phyloP scores from a whole-genome alignment of 2,329 filamentous ascomycete genomes.

The Hypoxylon sp. region DNA sequence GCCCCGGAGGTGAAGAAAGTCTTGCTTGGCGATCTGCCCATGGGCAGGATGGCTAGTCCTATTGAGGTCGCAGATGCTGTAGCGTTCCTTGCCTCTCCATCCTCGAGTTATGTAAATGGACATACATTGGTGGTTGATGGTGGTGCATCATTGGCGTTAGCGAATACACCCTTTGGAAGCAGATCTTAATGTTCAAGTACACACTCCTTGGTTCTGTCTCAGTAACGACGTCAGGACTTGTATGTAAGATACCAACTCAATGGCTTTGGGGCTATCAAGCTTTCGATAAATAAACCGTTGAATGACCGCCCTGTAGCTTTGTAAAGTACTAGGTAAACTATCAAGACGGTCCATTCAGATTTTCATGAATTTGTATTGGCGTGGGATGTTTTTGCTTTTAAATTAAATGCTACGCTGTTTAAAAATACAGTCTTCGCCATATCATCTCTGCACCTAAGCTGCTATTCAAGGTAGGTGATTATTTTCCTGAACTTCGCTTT shows the following conservation, averaged over 20 bases:
- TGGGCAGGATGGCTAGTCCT: constrained; percentile 34
- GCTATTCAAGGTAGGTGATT: neutral
- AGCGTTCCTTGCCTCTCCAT: constrained; percentile 42
- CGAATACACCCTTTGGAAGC: constrained; percentile 38
- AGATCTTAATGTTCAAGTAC: neutral
- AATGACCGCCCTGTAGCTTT: too few relatives aligned
- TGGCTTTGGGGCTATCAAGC: too few relatives aligned
- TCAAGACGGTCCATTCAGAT: too few relatives aligned
- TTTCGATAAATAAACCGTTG: too few relatives aligned
- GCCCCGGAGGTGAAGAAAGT: constrained; percentile 38
- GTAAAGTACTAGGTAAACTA: too few relatives aligned
- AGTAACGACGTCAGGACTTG: too few relatives aligned
- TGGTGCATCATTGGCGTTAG: constrained; percentile 34
- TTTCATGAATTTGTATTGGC: too few relatives aligned
- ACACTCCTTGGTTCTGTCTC: too few relatives aligned
- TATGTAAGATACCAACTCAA: too few relatives aligned
- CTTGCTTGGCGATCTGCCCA: constrained; percentile 42
- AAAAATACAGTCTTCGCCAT: too few relatives aligned
- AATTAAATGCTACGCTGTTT: too few relatives aligned
- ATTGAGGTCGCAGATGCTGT: constrained; percentile 42
- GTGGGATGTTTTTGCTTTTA: too few relatives aligned
- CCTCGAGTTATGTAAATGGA: constrained; percentile 46
- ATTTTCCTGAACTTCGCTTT: neutral
- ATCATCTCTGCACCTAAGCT: neutral
- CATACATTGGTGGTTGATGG: constrained; percentile 45